phyloP scores from a whole-genome alignment of 305 asterid genomes.

The Fraxinus dipetala region DNA sequence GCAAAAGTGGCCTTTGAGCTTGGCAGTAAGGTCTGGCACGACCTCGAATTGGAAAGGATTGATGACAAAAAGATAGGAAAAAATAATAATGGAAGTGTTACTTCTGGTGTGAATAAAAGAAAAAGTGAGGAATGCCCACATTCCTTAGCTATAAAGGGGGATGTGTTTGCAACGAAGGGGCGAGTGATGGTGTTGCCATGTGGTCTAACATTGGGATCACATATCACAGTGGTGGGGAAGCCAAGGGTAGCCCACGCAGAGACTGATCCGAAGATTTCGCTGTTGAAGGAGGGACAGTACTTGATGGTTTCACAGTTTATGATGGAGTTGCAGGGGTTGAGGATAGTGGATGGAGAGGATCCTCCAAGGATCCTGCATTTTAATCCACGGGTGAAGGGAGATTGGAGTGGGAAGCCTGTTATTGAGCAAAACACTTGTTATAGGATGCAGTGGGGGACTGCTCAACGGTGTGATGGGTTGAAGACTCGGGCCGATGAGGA shows the following conservation, averaged over 20 bases:
- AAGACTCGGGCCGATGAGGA: conserved; percentile 84
- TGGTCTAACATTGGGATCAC: conserved; percentile 88
- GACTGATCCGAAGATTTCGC: conserved; percentile 69
- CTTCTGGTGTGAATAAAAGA: conserved; percentile 8
- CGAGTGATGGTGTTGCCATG: conserved; percentile 71
- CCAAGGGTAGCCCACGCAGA: conserved; percentile 77
- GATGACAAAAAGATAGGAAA: conserved; percentile 10
- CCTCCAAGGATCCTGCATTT: neutral
- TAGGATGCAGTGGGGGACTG: conserved; percentile 93
- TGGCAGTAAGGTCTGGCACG: conserved; percentile 70
- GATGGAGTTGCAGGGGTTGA: neutral
- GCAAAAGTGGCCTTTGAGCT: conserved; percentile 66
- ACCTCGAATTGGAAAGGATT: conserved; percentile 37
- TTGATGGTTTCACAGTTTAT: conserved; percentile 23
- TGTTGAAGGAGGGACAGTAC: conserved; percentile 72
- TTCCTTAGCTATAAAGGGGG: conserved; percentile 55
- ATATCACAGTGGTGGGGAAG: conserved; percentile 71
- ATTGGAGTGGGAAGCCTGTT: conserved; percentile 25
- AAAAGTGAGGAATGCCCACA: conserved; percentile 60
- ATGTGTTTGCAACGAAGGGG: conserved; percentile 50
- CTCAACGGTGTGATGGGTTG: conserved; percentile 87
- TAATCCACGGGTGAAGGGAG: neutral
- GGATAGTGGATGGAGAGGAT: neutral
- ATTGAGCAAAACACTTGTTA: conserved; percentile 92
- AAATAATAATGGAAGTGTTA: conserved; percentile 14